A percentile compares a stretch with the other conserved stretches of the same genome.
These are phyloP conservation scores for Aspergillus hortae DNA, from an alignment of 2,329 filamentous ascomycete genomes.

Conservation along the genomic window DNA sequence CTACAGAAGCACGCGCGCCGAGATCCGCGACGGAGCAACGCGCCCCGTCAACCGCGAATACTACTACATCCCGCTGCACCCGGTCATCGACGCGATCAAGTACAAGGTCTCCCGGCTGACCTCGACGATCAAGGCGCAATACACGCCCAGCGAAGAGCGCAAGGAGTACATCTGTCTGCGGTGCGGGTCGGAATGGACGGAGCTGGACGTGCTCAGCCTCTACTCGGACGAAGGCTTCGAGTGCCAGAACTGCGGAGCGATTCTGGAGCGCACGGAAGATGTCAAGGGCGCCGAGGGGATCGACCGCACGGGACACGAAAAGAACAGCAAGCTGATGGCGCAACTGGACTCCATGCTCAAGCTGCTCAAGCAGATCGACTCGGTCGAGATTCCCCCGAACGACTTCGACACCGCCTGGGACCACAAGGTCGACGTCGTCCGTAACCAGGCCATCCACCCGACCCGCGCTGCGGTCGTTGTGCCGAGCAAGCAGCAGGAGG, in stretches of 20 bases:
- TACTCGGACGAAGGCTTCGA: constrained; percentile 67
- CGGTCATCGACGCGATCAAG: constrained; percentile 93
- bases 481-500: constrained; percentile 35
- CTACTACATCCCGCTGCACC: constrained; percentile 95
- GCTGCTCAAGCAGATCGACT: constrained; percentile 47
- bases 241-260: constrained; percentile 70
- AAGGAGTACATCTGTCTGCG: constrained; percentile 85
- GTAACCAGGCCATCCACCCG: constrained; percentile 42
- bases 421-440: constrained; percentile 44
- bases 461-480: constrained; percentile 41
- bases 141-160: constrained; percentile 75
- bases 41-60: constrained; percentile 84
- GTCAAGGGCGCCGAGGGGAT: constrained; percentile 42
- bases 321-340: constrained; percentile 48
- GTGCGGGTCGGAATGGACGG: constrained; percentile 83
- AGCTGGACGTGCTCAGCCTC: constrained; percentile 81
- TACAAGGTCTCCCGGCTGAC: constrained; percentile 87
- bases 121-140: constrained; percentile 80
- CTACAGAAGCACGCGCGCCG: constrained; percentile 65
- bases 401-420: constrained; percentile 50
- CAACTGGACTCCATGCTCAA: constrained; percentile 47
- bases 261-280: constrained; percentile 44
- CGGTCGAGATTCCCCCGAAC: constrained; percentile 45
- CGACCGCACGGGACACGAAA: constrained; percentile 47
- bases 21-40: constrained; percentile 75